Evolutionary conservation across 2,329 filamentous ascomycete species (phyloP), one percentile per base, ranked within the genome.

Genomic region (Apiospora phragmitis): DNA sequence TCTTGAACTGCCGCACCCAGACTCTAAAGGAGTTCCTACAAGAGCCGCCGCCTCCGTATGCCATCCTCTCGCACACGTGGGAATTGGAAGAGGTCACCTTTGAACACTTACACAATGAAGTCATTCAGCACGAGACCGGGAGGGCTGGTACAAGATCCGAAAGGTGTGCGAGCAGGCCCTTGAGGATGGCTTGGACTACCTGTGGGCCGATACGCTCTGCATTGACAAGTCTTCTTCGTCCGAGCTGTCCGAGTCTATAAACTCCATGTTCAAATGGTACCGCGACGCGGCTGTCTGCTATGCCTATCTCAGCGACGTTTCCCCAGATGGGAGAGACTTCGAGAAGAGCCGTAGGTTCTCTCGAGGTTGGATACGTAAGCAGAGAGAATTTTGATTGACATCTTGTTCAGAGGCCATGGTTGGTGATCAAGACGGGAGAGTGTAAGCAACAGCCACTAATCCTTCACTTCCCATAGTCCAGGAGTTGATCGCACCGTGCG

Each of bases 191-290:
- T n/a, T 51, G 24, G 47, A 29, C 9, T 68, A 68, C 26, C 24
- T 68, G n/a, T 68, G 26, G 42, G 32, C 45, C 21, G 67, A 68
- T n/a, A 41, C 67, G 12, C 45, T 42, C 43, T 68, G 67, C 47
- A 51, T 68, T 24, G 67, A 68, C 67, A 68, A 68, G 67, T 45
- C 67, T 29, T 45, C 41, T 41, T 32, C 24, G 14, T 42, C 43
- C 26, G 67, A 51, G 32, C 43, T 68, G 67, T 49, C 43, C 67
- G 67, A 68, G 67, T 42, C 29, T 32, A 51, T 55, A 26, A 49
- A 35, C 18, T 68, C 67, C 67, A 68, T 51, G 67, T 68, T 38
- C 67, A 47, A 29, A 26, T 68, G 67, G 43, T 68, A 35, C n/a
- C 24, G 32, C 42, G 43, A 16, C 43, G 26, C 67, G n/a, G 24